Evolutionary conservation across 257 asterid genomes (phyloP).

Genomic region (Solanum piurae): DNA sequence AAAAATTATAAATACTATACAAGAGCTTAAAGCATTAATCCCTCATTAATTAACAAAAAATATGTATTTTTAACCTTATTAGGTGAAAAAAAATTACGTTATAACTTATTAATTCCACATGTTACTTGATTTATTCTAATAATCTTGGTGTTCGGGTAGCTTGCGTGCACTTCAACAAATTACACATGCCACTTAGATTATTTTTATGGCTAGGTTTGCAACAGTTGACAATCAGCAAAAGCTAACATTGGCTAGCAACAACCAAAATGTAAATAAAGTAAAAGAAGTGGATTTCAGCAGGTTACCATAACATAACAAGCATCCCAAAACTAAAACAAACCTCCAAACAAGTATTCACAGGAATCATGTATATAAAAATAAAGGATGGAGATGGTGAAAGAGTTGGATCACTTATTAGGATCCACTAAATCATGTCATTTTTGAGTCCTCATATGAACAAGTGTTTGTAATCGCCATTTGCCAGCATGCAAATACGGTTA

Average conservation of each 20-base stretch:
- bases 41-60: background rate
- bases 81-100: background rate
- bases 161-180: background rate
- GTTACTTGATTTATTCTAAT: background rate
- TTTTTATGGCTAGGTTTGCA: background rate
- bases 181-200: background rate
- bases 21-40: background rate
- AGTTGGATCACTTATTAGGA: background rate
- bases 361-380: background rate
- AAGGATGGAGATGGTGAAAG: background rate
- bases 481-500: constrained; percentile 55
- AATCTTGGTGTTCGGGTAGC: background rate
- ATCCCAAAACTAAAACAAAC: background rate
- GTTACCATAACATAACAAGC: background rate
- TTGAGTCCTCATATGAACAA: constrained; percentile 36
- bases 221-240: background rate
- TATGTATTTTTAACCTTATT: background rate
- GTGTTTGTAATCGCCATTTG: constrained; percentile 71
- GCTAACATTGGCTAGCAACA: background rate
- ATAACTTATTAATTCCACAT: background rate
- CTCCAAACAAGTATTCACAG: background rate
- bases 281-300: background rate
- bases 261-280: background rate
- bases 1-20: background rate
- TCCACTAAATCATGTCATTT: background rate